A percentile compares a stretch with the other conserved stretches of the same genome.
phyloP scores from a whole-genome alignment of 2,329 filamentous ascomycete genomes.

The Xylariaceae sp. region DNA sequence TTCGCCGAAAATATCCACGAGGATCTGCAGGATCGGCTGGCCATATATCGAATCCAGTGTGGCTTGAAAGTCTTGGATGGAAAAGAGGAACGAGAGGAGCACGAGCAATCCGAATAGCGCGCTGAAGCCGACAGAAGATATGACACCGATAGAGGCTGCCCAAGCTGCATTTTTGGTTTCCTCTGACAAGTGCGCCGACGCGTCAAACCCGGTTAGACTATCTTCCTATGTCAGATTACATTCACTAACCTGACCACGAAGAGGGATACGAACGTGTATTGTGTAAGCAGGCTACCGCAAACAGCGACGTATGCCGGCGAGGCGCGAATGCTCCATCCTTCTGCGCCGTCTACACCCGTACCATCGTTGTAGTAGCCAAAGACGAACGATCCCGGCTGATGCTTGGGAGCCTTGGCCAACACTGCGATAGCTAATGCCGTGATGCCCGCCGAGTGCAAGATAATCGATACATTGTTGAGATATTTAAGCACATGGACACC shows the following conservation, averaged over 20 bases:
- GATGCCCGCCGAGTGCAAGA: slow-evolving; percentile 53
- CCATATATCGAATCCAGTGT: slow-evolving; percentile 45
- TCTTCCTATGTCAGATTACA: too few relatives aligned
- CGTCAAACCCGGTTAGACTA: slow-evolving; percentile 48
- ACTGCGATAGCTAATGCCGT: slow-evolving; percentile 53
- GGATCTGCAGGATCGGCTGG: slow-evolving; percentile 58
- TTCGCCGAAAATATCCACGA: slow-evolving; percentile 55
- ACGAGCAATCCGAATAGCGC: slow-evolving; percentile 37
- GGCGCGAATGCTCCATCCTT: slow-evolving; percentile 52
- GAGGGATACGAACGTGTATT: slow-evolving; percentile 35
- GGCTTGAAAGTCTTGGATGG: slow-evolving; percentile 53
- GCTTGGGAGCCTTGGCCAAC: slow-evolving; percentile 55
- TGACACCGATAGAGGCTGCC: slow-evolving; percentile 56
- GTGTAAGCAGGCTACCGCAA: slow-evolving; percentile 51
- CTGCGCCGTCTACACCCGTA: slow-evolving; percentile 41
- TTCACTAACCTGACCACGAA: too few relatives aligned
- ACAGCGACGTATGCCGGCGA: slow-evolving; percentile 53
- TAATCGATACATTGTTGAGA: slow-evolving; percentile 55
- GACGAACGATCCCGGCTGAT: slow-evolving; percentile 54
- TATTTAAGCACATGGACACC: slow-evolving; percentile 54
- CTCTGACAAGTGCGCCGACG: slow-evolving; percentile 55
- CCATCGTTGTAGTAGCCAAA: slow-evolving; percentile 53
- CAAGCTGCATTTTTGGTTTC: slow-evolving; percentile 56
- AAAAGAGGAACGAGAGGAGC: slow-evolving; percentile 56
- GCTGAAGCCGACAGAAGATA: slow-evolving; percentile 55